A percentile compares a stretch with the other conserved stretches of the same genome.
Evolutionary conservation across 1,139 yeast species (phyloP).

Genomic region (Diutina neorugosa): DNA sequence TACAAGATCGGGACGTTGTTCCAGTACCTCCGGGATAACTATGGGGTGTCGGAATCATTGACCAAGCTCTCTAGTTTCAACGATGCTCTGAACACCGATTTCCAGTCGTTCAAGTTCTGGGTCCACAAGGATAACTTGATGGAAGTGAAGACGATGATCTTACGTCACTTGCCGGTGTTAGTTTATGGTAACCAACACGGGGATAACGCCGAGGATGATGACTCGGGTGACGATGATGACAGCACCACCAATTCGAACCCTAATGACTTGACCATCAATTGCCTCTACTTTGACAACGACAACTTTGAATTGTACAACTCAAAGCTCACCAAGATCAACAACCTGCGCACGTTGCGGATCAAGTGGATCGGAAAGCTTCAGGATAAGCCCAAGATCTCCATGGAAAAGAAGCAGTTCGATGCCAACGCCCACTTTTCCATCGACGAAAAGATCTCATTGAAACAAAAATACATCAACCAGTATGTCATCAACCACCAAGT

Average conservation of each 20-base stretch:
- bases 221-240: slow-evolving; percentile 13
- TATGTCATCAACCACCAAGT: slow-evolving; percentile 37
- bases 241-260: slow-evolving; percentile 9
- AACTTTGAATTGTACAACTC: slow-evolving; percentile 78
- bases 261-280: slow-evolving; percentile 73
- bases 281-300: slow-evolving; percentile 78
- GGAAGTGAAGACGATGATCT: slow-evolving; percentile 91
- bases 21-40: slow-evolving; percentile 67
- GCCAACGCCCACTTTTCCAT: slow-evolving; percentile 42
- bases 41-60: slow-evolving; percentile 26
- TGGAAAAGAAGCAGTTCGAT: slow-evolving; percentile 71
- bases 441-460: slow-evolving; percentile 51
- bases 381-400: slow-evolving; percentile 62
- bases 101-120: slow-evolving; percentile 85
- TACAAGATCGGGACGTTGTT: slow-evolving; percentile 75
- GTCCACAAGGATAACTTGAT: slow-evolving; percentile 89
- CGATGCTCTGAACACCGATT: slow-evolving; percentile 37
- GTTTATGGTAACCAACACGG: slow-evolving; percentile 46
- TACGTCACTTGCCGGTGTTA: slow-evolving; percentile 86
- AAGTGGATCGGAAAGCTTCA: slow-evolving; percentile 83
- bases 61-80: slow-evolving; percentile 35
- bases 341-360: slow-evolving; percentile 66
- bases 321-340: slow-evolving; percentile 60
- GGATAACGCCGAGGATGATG: slow-evolving; percentile 16
- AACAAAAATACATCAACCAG: slow-evolving; percentile 67